Evolutionary conservation across 2,329 filamentous ascomycete genomes (phyloP), one percentile per base, ranked within the genome.

Genomic region (Colletotrichum lentis): DNA sequence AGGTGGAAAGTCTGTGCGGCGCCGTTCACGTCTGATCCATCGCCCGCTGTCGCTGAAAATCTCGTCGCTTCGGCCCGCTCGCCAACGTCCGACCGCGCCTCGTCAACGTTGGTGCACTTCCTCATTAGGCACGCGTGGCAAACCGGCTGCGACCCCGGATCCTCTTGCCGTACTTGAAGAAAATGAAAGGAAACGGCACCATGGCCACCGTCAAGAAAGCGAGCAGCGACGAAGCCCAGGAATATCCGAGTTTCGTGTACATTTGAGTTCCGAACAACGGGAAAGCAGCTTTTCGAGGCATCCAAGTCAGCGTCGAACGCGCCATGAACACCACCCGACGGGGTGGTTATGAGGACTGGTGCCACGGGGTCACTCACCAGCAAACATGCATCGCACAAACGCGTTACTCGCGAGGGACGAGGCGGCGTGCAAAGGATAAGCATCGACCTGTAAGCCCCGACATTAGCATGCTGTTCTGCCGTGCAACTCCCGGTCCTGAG

Each of bases 371-470:
- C 37, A 78, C 84, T 79, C 74, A 86, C 85, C 84, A 68, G 91
- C 94, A 81, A 96, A 96, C 22, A 85, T 83, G 71, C 90, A 93
- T 61, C 94, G 86, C 65, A 91, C 86, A 76, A 96, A 92, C 54
- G 90, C 91, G 74, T 97, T 96, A 52, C 93, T 93, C 14, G 94
- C 93, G 77, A 97, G 84, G 4, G 93, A 93, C 66, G 86, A 89
- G 54, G 91, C 91, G 31, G 91, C 91, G 76, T 92, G 93, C 31
- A 88, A 78, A 62, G 91, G 90, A 78, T 94, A 94, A 24, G 91
- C 90, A 76, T 93, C 91, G 72, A 92, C 90, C 79, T 87, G 73
- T 35, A 81, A 66, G 52, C 18, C 31, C 50, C 49, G 55, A 49
- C 43, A 27, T 67, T 70, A 67, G 69, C 62, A 56, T 50, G 43